Conservation (phyloP, 345 rosid species). For the Cardamine occulta region DNA sequence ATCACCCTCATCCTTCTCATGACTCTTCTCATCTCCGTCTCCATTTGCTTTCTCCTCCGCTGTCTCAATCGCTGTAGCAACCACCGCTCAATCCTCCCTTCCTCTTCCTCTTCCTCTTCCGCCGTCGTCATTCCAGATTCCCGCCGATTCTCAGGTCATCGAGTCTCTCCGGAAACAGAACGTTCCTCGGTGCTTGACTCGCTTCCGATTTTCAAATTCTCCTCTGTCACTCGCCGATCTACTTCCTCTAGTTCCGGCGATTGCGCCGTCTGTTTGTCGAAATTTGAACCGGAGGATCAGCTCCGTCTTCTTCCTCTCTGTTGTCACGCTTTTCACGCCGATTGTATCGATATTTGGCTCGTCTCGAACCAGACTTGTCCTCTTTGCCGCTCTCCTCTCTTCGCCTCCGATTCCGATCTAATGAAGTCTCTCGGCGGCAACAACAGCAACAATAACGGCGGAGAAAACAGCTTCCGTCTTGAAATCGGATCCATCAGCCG, state of each 20-base stretch:
- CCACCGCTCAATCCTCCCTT: slow-evolving; percentile 21
- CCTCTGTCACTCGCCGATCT: slow-evolving; percentile 69
- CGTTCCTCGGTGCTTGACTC: slow-evolving; percentile 54
- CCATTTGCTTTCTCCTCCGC: slow-evolving; percentile 74
- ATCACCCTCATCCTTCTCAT: slow-evolving; percentile 63
- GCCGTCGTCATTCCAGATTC: slow-evolving; percentile 40
- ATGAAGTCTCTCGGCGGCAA: slow-evolving; percentile 45
- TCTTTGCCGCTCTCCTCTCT: slow-evolving; percentile 78
- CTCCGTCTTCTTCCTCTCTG: slow-evolving; percentile 88
- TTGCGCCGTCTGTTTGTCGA: slow-evolving; percentile 88
- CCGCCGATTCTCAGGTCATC: slow-evolving; percentile 42
- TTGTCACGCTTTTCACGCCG: slow-evolving; percentile 86
- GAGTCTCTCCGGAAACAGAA: slow-evolving; percentile 58
- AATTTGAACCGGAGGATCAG: slow-evolving; percentile 72
- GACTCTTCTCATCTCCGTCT: slow-evolving; percentile 63
- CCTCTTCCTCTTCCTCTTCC: slow-evolving; percentile 36
- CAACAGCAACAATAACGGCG: background rate
- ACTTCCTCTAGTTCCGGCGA: slow-evolving; percentile 50
- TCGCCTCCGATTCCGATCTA: slow-evolving; percentile 68
- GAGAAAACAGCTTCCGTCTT: slow-evolving; percentile 67
- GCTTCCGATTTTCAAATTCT: slow-evolving; percentile 79
- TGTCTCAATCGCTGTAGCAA: slow-evolving; percentile 61
- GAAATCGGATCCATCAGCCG: slow-evolving; percentile 93
- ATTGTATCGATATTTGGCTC: slow-evolving; percentile 86
- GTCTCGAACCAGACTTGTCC: slow-evolving; percentile 79